These are phyloP conservation scores for Penicillium herquei DNA, from an alignment of 495 filamentous ascomycete species.

Conservation along the genomic window DNA sequence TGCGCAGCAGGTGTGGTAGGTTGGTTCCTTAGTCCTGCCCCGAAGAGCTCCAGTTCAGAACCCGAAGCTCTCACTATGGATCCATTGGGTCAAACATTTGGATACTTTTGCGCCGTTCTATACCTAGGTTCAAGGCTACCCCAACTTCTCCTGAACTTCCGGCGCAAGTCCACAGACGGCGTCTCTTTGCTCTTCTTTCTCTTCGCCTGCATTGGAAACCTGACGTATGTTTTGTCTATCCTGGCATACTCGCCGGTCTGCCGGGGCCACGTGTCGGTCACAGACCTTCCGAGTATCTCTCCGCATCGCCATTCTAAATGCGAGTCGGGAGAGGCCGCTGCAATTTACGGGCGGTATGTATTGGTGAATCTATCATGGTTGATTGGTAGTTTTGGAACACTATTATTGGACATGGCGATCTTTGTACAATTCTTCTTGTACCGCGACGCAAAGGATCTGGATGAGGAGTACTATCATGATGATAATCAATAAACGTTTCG, in stretches of 20 bases:
- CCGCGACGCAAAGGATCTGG: conserved; percentile 33
- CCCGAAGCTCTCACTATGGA: conserved; percentile 57
- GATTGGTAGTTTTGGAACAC: conserved; percentile 81
- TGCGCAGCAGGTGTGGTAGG: conserved; percentile 78
- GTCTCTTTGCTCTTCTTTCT: conserved; percentile 92
- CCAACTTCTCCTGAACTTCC: conserved; percentile 86
- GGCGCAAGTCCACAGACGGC: conserved; percentile 85
- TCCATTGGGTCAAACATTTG: conserved; percentile 77
- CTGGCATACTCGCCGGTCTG: conserved; percentile 76
- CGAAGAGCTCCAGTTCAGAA: conserved; percentile 25
- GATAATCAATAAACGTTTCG: conserved; percentile 4
- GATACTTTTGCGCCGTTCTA: conserved; percentile 78
- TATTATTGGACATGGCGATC: conserved; percentile 78
- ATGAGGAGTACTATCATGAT: conserved; percentile 4
- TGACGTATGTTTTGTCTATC: conserved; percentile 91
- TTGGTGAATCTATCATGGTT: conserved; percentile 87
- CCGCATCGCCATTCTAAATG: conserved; percentile 35
- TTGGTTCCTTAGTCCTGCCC: conserved; percentile 67
- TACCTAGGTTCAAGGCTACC: conserved; percentile 88
- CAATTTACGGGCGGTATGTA: conserved; percentile 74
- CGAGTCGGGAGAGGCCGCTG: conserved; percentile 50
- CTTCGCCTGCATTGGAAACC: conserved; percentile 91
- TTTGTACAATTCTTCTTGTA: conserved; percentile 95
- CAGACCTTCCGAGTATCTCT: conserved; percentile 3
- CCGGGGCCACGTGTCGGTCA: conserved; percentile 17